phyloP scores from a whole-genome alignment of 805 yeast genomes.

The Brettanomyces naardenensis region DNA sequence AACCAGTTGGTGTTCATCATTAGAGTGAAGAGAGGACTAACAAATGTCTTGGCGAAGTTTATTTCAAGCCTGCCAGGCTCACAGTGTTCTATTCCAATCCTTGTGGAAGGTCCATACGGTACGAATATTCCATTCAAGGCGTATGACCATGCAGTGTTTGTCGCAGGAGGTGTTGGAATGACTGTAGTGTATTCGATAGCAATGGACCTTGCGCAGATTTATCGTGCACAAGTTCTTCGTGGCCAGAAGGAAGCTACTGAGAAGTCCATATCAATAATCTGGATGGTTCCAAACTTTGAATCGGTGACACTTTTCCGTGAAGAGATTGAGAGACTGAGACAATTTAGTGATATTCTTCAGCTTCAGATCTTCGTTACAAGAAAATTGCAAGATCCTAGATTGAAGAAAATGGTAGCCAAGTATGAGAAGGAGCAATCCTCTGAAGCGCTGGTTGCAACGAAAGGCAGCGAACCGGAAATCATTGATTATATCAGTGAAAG shows the following conservation, averaged over 20 bases:
- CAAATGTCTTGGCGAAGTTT: slow-evolving; percentile 31
- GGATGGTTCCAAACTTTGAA: slow-evolving; percentile 26
- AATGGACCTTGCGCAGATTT: slow-evolving; percentile 27
- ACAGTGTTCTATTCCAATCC: slow-evolving; percentile 30
- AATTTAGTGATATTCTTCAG: slow-evolving; percentile 18
- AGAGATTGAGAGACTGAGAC: slow-evolving; percentile 20
- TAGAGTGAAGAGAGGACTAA: slow-evolving; percentile 47
- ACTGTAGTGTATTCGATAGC: slow-evolving; percentile 48
- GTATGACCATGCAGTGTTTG: slow-evolving; percentile 38
- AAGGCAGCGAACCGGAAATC: not conserved
- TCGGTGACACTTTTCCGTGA: slow-evolving; percentile 21
- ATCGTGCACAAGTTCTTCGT: slow-evolving; percentile 21
- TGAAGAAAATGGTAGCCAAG: slow-evolving; percentile 3
- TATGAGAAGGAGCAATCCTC: not conserved
- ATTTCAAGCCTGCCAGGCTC: slow-evolving; percentile 25
- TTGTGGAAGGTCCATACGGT: slow-evolving; percentile 61
- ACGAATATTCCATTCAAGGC: slow-evolving; percentile 36
- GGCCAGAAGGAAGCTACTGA: slow-evolving; percentile 13
- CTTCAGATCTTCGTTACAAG: slow-evolving; percentile 24
- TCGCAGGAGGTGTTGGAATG: slow-evolving; percentile 63
- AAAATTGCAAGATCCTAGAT: slow-evolving; percentile 13
- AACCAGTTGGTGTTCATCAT: slow-evolving; percentile 35
- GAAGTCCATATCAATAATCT: slow-evolving; percentile 20
- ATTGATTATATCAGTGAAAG: not conserved
- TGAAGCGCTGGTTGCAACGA: not conserved